A percentile compares a stretch with the other conserved stretches of the same genome.
Evolutionary conservation across 208 protist species (phyloP).

Genomic region (Acanthamoeba castellanii): DNA sequence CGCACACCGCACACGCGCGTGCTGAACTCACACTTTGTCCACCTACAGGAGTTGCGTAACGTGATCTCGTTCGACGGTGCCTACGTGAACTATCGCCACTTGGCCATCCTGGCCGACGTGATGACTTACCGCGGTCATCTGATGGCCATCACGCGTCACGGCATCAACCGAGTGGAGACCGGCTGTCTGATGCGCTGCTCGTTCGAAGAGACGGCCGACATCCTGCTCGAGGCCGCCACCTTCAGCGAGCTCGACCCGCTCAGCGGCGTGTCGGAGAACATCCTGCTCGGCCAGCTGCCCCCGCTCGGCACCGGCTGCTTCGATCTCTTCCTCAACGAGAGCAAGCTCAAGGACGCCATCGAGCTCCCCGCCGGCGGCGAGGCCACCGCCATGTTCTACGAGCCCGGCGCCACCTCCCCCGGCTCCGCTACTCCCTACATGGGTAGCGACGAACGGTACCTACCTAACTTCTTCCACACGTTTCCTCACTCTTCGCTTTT

Average conservation of each 20-base stretch:
- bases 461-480: too few species aligned
- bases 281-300: constrained; percentile 98
- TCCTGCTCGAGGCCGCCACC: constrained; percentile 97
- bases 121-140: constrained; percentile 98
- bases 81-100: constrained; percentile 99
- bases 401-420: constrained; percentile 3
- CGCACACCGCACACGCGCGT: constrained; percentile 67
- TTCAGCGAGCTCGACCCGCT: constrained; percentile 97
- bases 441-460: constrained; percentile 1
- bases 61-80: constrained; percentile 95
- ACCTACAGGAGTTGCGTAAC: constrained; percentile 92
- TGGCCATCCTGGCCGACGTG: constrained; percentile 97
- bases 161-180: constrained; percentile 95
- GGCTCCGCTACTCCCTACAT: constrained; percentile 19
- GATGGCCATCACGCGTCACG: constrained; percentile 92
- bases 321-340: constrained; percentile 96
- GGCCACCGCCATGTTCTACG: constrained; percentile 41
- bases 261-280: constrained; percentile 97
- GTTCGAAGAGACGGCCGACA: constrained; percentile 99
- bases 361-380: constrained; percentile 26
- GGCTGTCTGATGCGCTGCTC: constrained; percentile 98
- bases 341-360: constrained; percentile 88
- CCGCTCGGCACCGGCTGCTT: constrained; percentile 98
- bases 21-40: constrained; percentile 86
- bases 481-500: too few species aligned